Conservation (phyloP, 2,329 filamentous ascomycete genomes). For the Claviceps humidiphila region DNA sequence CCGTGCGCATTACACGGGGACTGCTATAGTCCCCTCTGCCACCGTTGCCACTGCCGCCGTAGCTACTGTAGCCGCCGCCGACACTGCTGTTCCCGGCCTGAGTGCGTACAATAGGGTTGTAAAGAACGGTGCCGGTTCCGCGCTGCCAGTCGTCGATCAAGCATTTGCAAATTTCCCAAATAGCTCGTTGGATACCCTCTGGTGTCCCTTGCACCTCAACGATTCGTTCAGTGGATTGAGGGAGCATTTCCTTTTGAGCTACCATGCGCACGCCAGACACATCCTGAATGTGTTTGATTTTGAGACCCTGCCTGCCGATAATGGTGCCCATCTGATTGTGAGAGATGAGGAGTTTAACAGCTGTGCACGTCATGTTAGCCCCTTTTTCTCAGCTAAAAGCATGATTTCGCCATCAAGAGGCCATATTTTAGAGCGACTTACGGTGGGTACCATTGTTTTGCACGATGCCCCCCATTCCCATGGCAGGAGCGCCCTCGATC, state of each 20-base stretch:
- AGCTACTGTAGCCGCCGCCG: conserved; percentile 24
- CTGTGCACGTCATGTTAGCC: conserved; percentile 31
- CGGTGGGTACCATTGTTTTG: conserved; percentile 85
- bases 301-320: conserved; percentile 88
- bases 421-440: conserved; percentile 29
- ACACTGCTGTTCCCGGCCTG: conserved; percentile 44
- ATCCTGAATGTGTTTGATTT: conserved; percentile 99
- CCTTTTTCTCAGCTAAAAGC: background rate
- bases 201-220: conserved; percentile 94
- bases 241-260: conserved; percentile 98
- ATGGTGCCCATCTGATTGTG: conserved; percentile 99
- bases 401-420: background rate
- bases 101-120: conserved; percentile 89
- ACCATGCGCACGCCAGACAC: conserved; percentile 96
- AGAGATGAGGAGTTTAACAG: conserved; percentile 94
- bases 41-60: conserved; percentile 19
- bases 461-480: conserved; percentile 91
- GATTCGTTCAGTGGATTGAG: conserved; percentile 94
- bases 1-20: conserved; percentile 79
- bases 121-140: conserved; percentile 90
- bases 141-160: conserved; percentile 96
- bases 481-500: conserved; percentile 81
- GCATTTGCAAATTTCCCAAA: conserved; percentile 99
- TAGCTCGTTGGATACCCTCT: conserved; percentile 85
- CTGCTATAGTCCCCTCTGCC: conserved; percentile 41